Evolutionary conservation across 192 early-diverging fungal genomes (phyloP).

Genomic region (Coemansia sp.): DNA sequence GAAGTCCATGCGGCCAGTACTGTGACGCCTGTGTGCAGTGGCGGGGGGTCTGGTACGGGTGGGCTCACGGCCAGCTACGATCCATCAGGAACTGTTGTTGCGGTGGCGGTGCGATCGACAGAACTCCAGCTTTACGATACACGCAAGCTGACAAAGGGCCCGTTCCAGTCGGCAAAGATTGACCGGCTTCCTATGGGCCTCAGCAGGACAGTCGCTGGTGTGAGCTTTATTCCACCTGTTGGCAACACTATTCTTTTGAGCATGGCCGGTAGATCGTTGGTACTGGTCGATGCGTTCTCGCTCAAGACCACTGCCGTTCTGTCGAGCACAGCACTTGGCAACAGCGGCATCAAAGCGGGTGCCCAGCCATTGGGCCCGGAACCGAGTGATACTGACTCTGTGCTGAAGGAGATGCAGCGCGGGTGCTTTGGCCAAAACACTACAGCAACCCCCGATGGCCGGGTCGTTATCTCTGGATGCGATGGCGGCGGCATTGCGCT

Average conservation of each 20-base stretch:
- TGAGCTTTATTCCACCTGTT: conserved; percentile 19
- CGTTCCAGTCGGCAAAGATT: conserved; percentile 12
- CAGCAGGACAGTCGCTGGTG: conserved; percentile 2
- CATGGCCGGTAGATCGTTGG: conserved; percentile 13
- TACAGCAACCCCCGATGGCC: conserved; percentile 33
- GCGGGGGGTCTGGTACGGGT: background rate
- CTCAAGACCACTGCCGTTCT: conserved; percentile 2
- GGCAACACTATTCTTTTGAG: conserved; percentile 27
- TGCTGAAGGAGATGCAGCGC: conserved; percentile 1
- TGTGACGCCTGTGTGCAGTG: background rate
- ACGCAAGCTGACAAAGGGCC: conserved; percentile 52
- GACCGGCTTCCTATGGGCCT: background rate
- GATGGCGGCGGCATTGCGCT: conserved; percentile 19
- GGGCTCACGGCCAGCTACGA: conserved; percentile 63
- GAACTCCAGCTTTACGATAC: conserved; percentile 68
- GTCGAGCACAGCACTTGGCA: background rate
- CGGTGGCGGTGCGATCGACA: conserved; percentile 46
- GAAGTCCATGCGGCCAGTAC: conserved; percentile 27
- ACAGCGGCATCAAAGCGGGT: too few relatives aligned
- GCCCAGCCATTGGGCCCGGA: background rate
- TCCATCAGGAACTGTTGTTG: conserved; percentile 74
- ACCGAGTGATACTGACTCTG: background rate
- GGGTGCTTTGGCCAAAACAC: conserved; percentile 21
- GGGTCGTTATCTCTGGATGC: conserved; percentile 14
- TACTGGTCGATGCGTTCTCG: conserved; percentile 14